phyloP scores from a whole-genome alignment of 164 flowering plant genomes.

The Piper betle region DNA sequence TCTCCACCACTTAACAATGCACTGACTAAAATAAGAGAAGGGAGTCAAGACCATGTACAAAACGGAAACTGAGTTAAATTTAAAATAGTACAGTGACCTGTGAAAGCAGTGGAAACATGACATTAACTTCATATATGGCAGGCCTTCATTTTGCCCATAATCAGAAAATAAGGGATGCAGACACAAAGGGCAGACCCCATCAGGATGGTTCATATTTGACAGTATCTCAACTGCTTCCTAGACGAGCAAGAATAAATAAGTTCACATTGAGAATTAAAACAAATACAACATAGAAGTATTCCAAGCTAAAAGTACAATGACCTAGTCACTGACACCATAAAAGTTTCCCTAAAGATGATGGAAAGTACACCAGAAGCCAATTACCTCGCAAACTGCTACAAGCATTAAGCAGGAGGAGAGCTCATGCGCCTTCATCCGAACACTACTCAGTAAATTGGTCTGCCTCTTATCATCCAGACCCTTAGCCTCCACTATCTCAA shows the following conservation, averaged over 20 bases:
- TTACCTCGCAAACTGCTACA: conserved; percentile 82
- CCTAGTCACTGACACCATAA: neutral
- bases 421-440: conserved; percentile 44
- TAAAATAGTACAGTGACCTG: conserved; percentile 25
- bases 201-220: conserved; percentile 82
- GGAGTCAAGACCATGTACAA: neutral
- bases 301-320: neutral
- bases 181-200: conserved; percentile 88
- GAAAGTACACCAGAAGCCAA: neutral
- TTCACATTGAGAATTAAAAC: neutral
- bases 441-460: conserved; percentile 25
- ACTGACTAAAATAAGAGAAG: conserved; percentile 38
- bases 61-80: conserved; percentile 1
- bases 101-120: conserved; percentile 98
- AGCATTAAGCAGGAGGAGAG: conserved; percentile 66
- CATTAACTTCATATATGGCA: conserved; percentile 95
- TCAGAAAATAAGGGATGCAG: conserved; percentile 53
- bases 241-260: neutral
- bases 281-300: neutral
- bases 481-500: conserved; percentile 51
- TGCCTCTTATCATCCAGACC: conserved; percentile 78
- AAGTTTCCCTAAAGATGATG: neutral
- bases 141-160: conserved; percentile 15
- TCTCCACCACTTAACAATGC: conserved; percentile 87
- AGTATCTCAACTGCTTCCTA: conserved; percentile 87